Percentiles rank a stretch among this genome's conserved stretches.
Evolutionary conservation across 305 asterid genomes (phyloP).

Genomic region (Salvia sclarea): DNA sequence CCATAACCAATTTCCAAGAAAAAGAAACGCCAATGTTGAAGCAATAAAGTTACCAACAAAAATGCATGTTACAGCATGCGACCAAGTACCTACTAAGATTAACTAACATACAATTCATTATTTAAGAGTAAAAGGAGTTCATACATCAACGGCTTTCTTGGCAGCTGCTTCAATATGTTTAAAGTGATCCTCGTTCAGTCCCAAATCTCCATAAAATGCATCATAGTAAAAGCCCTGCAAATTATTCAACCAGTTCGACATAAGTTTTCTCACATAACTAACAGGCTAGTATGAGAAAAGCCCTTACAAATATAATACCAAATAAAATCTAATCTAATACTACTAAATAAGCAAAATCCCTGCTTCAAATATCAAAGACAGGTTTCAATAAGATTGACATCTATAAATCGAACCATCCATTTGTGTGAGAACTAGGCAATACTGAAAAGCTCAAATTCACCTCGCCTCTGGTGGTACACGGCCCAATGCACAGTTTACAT

Average conservation of each 20-base stretch:
- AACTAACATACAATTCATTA: slow-evolving; percentile 16
- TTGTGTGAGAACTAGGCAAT: slow-evolving; percentile 16
- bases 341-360: not conserved
- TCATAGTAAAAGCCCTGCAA: slow-evolving; percentile 92
- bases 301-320: slow-evolving; percentile 4
- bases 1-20: not conserved
- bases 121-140: slow-evolving; percentile 32
- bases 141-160: slow-evolving; percentile 74
- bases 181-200: slow-evolving; percentile 86
- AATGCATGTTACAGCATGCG: slow-evolving; percentile 24
- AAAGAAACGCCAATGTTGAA: slow-evolving; percentile 11
- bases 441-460: slow-evolving; percentile 36
- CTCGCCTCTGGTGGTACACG: slow-evolving; percentile 97
- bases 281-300: not conserved
- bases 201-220: slow-evolving; percentile 88
- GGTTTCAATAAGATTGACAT: not conserved
- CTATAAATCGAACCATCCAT: not conserved
- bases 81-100: slow-evolving; percentile 22
- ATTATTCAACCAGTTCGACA: slow-evolving; percentile 28
- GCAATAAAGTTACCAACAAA: slow-evolving; percentile 2
- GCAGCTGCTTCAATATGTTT: slow-evolving; percentile 79
- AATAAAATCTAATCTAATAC: slow-evolving; percentile 2
- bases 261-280: not conserved
- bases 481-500: slow-evolving; percentile 87
- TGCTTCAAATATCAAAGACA: not conserved